Base-by-base conservation (phyloP, 2,329 filamentous ascomycete species). In the Alternaria novae-zelandiae region DNA sequence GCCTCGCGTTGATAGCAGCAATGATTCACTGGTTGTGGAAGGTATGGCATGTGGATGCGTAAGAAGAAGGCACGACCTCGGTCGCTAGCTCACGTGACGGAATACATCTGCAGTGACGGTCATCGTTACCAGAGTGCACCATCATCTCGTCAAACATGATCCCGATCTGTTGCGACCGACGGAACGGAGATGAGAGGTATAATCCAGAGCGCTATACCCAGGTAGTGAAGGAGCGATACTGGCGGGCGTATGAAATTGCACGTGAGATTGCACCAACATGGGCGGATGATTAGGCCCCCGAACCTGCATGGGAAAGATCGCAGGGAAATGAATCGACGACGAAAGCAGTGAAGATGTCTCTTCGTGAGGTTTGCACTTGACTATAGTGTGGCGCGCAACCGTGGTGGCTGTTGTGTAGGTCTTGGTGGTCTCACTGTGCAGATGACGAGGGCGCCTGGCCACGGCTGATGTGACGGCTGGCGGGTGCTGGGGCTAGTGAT, bases 231-330 rank as follows among this genome's bases (percentile, higher is more conserved):
- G 44, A 56, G 51, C 28, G 44, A 44, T 44, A 43, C 44, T 46
- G 44, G 58, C 45, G 51, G 58, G 41, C 8, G 17, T 57, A n/a
- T 36, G 58, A 56, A 60, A 60, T 60, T 49, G 55, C 21, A 36
- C 23, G 44, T 49, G 44, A 60, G 53, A 60, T 60, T 60, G 41
- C 58, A 30, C 28, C 28, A 45, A 23, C 49, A 49, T 49, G 30
- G 28, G 28, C 57, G 3, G 28, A 17, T 30, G 10, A 6, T 51
- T 28, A 30, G 50, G 28, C 36, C n/a, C 6, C n/a, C 23, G n/a
- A 25, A 30, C 6, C 7, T 49, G 53, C 58, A 49, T 30, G 23
- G 13, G 32, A n/a, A n/a, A 54, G 28, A 30, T 21, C 10, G 23
- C 7, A 11, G n/a, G 47, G 5, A 21, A 17, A 11, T 2, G 30